Conservation (phyloP, 108 stramenopile species). For the Nitzschia palea region DNA sequence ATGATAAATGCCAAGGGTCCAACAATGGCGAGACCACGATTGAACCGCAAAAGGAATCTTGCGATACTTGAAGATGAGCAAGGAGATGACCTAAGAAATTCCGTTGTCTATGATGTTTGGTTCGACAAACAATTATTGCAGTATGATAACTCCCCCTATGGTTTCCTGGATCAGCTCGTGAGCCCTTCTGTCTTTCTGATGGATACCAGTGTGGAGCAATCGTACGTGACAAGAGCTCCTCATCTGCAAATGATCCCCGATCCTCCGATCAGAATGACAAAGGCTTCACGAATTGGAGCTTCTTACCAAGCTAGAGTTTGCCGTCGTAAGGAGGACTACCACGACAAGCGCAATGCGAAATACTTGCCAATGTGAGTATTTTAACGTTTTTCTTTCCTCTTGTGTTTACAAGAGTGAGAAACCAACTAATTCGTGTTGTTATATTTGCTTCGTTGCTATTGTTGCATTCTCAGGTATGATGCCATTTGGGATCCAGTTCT, state of each 20-base stretch:
- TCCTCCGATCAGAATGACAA: neutral
- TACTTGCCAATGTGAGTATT: slow-evolving; percentile 15
- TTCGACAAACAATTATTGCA: slow-evolving; percentile 24
- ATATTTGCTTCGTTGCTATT: too few species aligned
- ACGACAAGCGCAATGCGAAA: neutral
- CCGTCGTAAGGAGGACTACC: neutral
- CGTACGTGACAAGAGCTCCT: neutral
- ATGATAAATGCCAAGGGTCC: neutral
- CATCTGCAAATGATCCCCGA: slow-evolving; percentile 22
- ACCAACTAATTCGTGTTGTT: neutral
- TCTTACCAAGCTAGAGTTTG: slow-evolving; percentile 21
- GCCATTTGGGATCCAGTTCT: slow-evolving; percentile 51
- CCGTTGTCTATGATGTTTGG: slow-evolving; percentile 6
- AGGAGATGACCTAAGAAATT: neutral
- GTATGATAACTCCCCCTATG: slow-evolving; percentile 13
- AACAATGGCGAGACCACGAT: neutral
- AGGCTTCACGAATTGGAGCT: slow-evolving; percentile 21
- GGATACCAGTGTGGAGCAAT: neutral
- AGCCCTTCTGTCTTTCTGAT: neutral
- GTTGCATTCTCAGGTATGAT: slow-evolving; percentile 8
- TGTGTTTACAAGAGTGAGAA: neutral
- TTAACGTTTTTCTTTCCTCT: neutral
- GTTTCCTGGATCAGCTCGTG: slow-evolving; percentile 14
- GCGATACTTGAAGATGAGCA: neutral
- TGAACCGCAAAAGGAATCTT: neutral